Conservation (phyloP, 345 rosid genomes). For the Sisymbrium altissimum region DNA sequence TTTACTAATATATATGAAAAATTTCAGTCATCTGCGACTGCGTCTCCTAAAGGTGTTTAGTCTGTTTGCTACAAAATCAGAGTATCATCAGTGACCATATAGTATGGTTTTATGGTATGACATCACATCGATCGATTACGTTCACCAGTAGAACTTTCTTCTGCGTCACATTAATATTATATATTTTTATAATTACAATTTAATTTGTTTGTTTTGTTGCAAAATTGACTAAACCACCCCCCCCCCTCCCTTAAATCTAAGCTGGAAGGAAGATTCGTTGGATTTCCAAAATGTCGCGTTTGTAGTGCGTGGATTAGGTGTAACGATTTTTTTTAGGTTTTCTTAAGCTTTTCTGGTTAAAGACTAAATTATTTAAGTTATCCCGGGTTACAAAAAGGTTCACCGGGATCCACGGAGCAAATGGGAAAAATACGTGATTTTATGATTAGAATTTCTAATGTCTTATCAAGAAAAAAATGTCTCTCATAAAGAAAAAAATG, state of each 20-base stretch:
- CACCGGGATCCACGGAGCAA: background rate
- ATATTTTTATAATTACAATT: background rate
- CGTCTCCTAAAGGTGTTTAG: background rate
- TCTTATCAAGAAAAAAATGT: background rate
- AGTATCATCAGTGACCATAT: background rate
- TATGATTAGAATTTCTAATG: background rate
- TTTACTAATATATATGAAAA: too few relatives aligned
- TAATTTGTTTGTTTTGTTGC: too few relatives aligned
- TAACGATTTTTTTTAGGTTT: background rate
- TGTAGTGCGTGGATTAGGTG: constrained; percentile 5
- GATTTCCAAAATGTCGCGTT: background rate
- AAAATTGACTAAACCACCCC: background rate
- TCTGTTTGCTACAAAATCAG: background rate
- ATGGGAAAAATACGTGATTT: background rate
- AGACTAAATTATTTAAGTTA: background rate
- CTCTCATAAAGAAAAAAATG: too few relatives aligned
- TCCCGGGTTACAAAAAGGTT: background rate
- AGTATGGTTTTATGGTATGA: background rate
- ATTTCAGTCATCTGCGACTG: too few relatives aligned
- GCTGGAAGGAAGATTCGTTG: background rate
- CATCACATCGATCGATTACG: background rate
- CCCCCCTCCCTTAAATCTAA: too few relatives aligned
- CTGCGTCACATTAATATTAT: background rate
- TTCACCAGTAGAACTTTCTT: background rate
- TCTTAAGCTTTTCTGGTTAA: background rate